A percentile compares a stretch with the other conserved stretches of the same genome.
These are phyloP conservation scores for Calonectria ilicicola DNA, from an alignment of 2,329 filamentous ascomycete species.

Conservation along the genomic window DNA sequence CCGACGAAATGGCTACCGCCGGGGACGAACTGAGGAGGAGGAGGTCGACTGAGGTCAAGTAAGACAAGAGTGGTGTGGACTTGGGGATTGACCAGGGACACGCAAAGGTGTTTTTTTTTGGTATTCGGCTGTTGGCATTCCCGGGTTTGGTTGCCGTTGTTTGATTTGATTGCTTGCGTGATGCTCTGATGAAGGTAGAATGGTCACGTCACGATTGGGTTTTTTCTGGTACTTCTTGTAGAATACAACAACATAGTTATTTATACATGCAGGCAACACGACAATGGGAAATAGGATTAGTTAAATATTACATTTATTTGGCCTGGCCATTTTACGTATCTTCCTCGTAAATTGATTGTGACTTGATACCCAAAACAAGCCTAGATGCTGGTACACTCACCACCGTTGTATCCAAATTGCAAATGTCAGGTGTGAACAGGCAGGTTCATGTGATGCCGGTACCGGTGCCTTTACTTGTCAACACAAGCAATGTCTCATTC, in stretches of 20 bases:
- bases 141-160: neutral
- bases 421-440: neutral
- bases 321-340: neutral
- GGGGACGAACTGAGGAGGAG: slow-evolving; percentile 48
- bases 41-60: slow-evolving; percentile 19
- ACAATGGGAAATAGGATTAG: slow-evolving; percentile 2
- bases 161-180: slow-evolving; percentile 6
- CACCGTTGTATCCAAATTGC: neutral
- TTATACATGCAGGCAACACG: slow-evolving; percentile 6
- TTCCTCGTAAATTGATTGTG: neutral
- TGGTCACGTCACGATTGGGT: slow-evolving; percentile 17
- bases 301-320: neutral
- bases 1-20: slow-evolving; percentile 49
- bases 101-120: neutral
- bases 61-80: neutral
- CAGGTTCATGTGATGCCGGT: neutral
- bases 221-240: slow-evolving; percentile 12
- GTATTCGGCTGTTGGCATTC: neutral
- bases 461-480: neutral
- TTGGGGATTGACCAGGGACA: neutral
- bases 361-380: neutral
- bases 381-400: neutral
- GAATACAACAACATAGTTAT: slow-evolving; percentile 20
- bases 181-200: slow-evolving; percentile 24
- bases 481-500: neutral